Evolutionary conservation across 371 early-diverging fungal species (phyloP), one percentile per base, ranked within the genome.

Genomic region (Mucor saturninus): DNA sequence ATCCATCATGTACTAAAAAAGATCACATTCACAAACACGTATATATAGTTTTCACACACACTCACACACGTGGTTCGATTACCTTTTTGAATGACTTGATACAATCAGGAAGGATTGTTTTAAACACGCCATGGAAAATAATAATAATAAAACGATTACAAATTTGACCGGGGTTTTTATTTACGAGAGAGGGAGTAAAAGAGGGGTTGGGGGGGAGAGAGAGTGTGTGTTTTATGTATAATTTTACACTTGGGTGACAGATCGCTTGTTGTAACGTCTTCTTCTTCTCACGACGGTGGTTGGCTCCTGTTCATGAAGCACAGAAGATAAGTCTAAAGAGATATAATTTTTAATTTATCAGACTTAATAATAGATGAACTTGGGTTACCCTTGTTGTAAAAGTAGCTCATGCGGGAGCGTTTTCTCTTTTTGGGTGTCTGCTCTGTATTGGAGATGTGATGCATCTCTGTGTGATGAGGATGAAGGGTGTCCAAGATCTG

Each of bases 401-500:
- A 50, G 28, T 46, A 46, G 21, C 21, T 46, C 21, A 50, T 30
- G 28, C 50, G 26, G 5, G 50, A 28, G 48, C 43, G n/a, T 45
- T 48, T 48, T 45, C 28, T 57, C 35, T 32, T 57, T 31, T 46
- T 57, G 14, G 54, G 54, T 2, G 38, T 54, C 14, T 39, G 54
- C 11, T 54, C 54, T 21, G 15, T 26, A 2, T 26, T 29, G 10
- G 30, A 4, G 10, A 9, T 42, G n/a, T 42, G 43, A 4, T 21
- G 31, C 9, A 30, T 29, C 30, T 50, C 50, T 2, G 50, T 50
- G 30, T 50, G 50, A 50, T 50, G 50, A 2, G 50, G 50, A 50
- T 50, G 50, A 9, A 50, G 7, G 2, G 50, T 30, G 7, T 50
- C 50, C 30, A 69, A 50, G 28, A 70, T 70, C 32, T 66, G 79